Base-by-base conservation (phyloP, 495 filamentous ascomycete species). In the Lichina pygmaea region DNA sequence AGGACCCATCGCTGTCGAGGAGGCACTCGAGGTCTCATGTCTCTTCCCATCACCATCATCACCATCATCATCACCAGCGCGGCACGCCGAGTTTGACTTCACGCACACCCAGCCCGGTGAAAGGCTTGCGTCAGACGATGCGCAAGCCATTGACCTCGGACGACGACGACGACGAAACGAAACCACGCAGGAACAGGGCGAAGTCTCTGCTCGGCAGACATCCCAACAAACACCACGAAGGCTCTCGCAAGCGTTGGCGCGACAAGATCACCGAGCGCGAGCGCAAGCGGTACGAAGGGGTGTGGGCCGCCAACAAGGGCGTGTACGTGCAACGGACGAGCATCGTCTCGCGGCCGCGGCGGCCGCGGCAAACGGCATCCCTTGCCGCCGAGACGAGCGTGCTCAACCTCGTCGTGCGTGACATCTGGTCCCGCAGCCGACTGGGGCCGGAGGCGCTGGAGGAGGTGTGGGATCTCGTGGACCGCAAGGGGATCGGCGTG, bases 291-390 rank as follows among this genome's bases (percentile, higher is more conserved):
- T 95, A 95, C 53, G 89, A 95, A 60, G 91, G 84, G 6, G 77
- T 97, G 4, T 97, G 85, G 84, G 89, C 91, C 24, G 85, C 83
- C 13, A 95, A 97, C 53, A 72, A 72, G 48, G 86, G 85, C 0
- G 46, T 86, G n/a, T 59, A 68, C 30, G 8, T 40, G 44, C 36
- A 39, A 11, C 36, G 36, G 10, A 2, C 44, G 2, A 40, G 13
- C 15, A 1, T 4, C 30, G 12, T 49, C 54, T 49, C 48, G 37
- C 24, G 24, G 4, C 24, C 24, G 1, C 24, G 24, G 2, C 24
- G 4, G 4, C 24, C 24, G 4, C 24, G 24, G 4, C 24, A 24
- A 24, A 2, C 44, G 2, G 6, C 12, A 12, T 11, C 2, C 30
- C 15, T 34, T 16, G 15, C 34, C 42, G 15, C 32, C 38, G 39